Evolutionary conservation across 768 basidiomycete species (phyloP).

Genomic region (Tubosaeta sp.): DNA sequence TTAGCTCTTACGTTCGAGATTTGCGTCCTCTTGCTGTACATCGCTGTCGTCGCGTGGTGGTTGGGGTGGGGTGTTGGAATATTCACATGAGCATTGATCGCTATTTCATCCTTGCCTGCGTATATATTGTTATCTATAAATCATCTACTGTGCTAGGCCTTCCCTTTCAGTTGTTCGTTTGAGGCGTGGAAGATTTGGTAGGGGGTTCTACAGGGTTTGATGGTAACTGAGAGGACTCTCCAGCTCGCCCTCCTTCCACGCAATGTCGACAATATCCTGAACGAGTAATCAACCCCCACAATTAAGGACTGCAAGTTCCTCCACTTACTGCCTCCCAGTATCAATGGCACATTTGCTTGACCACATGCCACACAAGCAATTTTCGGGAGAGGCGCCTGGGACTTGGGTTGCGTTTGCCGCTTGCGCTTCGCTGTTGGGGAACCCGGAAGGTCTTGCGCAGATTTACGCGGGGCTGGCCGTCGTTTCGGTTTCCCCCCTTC

Average conservation of each 20-base stretch:
- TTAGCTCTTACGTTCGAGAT: constrained; percentile 57
- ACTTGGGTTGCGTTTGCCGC: constrained; percentile 33
- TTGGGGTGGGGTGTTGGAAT: constrained; percentile 63
- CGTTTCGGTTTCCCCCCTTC: constrained; percentile 36
- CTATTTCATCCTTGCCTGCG: constrained; percentile 1
- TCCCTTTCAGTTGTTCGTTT: not conserved
- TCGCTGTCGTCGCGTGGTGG: constrained; percentile 70
- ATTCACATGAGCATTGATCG: constrained; percentile 28
- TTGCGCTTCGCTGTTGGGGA: constrained; percentile 38
- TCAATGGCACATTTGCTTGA: constrained; percentile 68
- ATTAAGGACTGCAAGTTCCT: not conserved
- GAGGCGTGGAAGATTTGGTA: not conserved
- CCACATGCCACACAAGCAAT: constrained; percentile 60
- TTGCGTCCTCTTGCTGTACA: constrained; percentile 51
- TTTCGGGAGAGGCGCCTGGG: constrained; percentile 34
- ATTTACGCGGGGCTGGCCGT: constrained; percentile 31
- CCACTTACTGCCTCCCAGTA: constrained; percentile 68
- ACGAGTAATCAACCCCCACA: not conserved
- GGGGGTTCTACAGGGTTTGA: not conserved
- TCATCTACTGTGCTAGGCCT: not conserved
- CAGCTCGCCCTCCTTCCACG: constrained; percentile 49
- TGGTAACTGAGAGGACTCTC: constrained; percentile 26
- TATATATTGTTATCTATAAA: constrained; percentile 11
- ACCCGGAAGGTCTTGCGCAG: constrained; percentile 18
- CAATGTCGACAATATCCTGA: constrained; percentile 69